These are phyloP conservation scores for Toxoplasma gondii DNA, from an alignment of 169 alveolate species.

Conservation along the genomic window DNA sequence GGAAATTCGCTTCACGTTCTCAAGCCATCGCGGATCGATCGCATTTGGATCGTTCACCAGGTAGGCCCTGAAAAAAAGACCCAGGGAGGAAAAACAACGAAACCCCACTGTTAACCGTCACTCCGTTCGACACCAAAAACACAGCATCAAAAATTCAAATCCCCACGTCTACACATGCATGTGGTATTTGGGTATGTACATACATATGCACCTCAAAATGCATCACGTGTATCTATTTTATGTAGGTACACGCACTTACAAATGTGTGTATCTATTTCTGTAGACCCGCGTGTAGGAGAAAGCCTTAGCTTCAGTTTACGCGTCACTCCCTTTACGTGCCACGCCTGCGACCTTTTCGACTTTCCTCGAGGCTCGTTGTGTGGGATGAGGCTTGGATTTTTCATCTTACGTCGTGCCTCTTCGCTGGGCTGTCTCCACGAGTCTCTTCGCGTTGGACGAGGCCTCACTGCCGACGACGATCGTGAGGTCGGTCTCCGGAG, in stretches of 20 bases:
- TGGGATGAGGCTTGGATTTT: too few species aligned
- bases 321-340: too few species aligned
- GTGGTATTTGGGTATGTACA: neutral
- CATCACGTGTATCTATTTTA: too few species aligned
- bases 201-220: too few species aligned
- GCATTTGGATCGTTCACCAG: slow-evolving; percentile 75
- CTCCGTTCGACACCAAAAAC: too few species aligned
- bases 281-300: too few species aligned
- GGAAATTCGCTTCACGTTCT: slow-evolving; percentile 74
- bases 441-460: slow-evolving; percentile 82
- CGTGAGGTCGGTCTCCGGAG: slow-evolving; percentile 73
- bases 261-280: too few species aligned
- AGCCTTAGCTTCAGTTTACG: too few species aligned
- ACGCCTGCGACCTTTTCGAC: too few species aligned
- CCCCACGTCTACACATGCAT: neutral
- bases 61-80: slow-evolving; percentile 65
- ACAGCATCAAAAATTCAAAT: neutral
- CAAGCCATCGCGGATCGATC: slow-evolving; percentile 73
- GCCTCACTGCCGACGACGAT: slow-evolving; percentile 81
- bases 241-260: too few species aligned
- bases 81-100: neutral
- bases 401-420: slow-evolving; percentile 73
- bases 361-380: too few species aligned
- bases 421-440: slow-evolving; percentile 77
- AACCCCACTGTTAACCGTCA: neutral